Percentiles rank a stretch among this genome's conserved stretches.
phyloP scores from a whole-genome alignment of 257 asterid genomes.

The Schizonepeta tenuifolia region DNA sequence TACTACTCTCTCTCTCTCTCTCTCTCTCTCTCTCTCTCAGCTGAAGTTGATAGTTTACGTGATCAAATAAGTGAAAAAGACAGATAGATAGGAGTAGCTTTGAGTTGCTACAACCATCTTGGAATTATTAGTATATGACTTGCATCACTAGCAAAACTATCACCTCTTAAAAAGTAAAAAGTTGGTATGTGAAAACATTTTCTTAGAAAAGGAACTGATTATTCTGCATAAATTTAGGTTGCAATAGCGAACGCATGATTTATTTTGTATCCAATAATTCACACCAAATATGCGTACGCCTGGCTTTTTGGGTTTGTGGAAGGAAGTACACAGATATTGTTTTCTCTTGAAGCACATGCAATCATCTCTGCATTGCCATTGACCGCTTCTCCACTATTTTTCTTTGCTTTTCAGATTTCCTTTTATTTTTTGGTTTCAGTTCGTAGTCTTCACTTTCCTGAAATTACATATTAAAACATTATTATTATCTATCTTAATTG shows the following conservation, averaged over 20 bases:
- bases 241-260: constrained; percentile 17
- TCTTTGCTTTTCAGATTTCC: not conserved
- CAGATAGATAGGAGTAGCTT: constrained; percentile 47
- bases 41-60: not conserved
- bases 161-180: not conserved
- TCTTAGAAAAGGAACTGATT: not conserved
- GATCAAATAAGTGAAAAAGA: not conserved
- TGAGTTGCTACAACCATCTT: constrained; percentile 52
- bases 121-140: constrained; percentile 18
- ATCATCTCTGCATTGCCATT: constrained; percentile 15
- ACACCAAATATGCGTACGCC: constrained; percentile 38
- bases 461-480: too few relatives aligned
- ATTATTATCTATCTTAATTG: too few relatives aligned
- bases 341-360: constrained; percentile 41
- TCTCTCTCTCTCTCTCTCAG: not conserved
- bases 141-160: constrained; percentile 28
- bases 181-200: constrained; percentile 15
- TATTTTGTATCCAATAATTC: not conserved
- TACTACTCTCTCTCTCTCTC: not conserved
- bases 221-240: not conserved
- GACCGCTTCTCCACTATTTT: constrained; percentile 34
- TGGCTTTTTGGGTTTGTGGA: not conserved
- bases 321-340: constrained; percentile 35
- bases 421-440: too few relatives aligned
- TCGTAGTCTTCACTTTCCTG: too few relatives aligned